Base-by-base conservation (phyloP, 1,139 yeast genomes). In the Magnusiomyces starmeri region DNA sequence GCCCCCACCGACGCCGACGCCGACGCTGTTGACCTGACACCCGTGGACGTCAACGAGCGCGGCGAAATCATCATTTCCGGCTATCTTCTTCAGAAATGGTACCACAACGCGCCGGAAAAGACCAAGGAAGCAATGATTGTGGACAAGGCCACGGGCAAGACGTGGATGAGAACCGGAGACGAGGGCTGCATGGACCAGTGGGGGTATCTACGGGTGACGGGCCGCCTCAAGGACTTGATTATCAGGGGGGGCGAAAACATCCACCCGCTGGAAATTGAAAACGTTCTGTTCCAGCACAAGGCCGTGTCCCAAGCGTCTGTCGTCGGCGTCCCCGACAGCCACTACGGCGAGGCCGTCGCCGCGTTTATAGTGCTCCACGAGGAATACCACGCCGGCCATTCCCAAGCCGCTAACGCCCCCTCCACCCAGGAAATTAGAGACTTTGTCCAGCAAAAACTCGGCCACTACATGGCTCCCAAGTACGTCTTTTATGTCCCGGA, bases 191-290 rank as follows among this genome's bases (percentile, higher is more conserved):
- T 67, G 27, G 70, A 67, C 54, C 53, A 54, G 4, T 59, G 60
- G 9, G 70, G 70, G 3, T 65, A 59, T 51, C 53, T 67, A 24
- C 55, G 57, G 22, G 66, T 67, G 22, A 64, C 69, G 2, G 70
- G 70, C 20, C 61, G 70, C n/a, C 62, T 65, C 52, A 67, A 67
- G 56, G 70, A 67, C 40, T 57, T 66, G 32, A 67, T 67, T 49
- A 67, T 66, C 47, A 62, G 70, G 20, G 70, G 70, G 21, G 70
- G 70, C n/a, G 70, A 67, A 54, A 66, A 67, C 50, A 63, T 67
- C 42, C 67, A 64, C 35, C 70, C 70, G 1, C 55, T 65, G 29
- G 70, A 67, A 45, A 62, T 67, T 46, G 70, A 67, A 48, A 65
- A 65, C 46, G 63, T 60, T 4, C 57, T 67, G n/a, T 64, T 64